phyloP scores from a whole-genome alignment of 2,329 filamentous ascomycete species.

The Arthrinium phaeospermum region DNA sequence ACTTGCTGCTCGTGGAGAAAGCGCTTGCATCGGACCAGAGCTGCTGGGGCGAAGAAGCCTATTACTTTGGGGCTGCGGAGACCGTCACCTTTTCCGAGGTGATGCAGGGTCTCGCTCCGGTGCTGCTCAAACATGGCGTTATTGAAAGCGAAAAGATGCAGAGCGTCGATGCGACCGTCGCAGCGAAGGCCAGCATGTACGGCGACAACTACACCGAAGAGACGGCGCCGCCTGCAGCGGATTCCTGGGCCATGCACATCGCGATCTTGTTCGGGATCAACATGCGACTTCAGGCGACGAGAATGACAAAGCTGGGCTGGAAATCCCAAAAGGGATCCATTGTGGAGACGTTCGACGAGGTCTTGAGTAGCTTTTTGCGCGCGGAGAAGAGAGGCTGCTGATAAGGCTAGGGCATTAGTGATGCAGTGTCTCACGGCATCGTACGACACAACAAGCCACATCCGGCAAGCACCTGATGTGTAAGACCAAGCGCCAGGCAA shows the following conservation, averaged over 20 bases:
- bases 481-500: not conserved
- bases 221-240: constrained; percentile 26
- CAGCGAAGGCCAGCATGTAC: constrained; percentile 25
- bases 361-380: not conserved
- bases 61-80: constrained; percentile 28
- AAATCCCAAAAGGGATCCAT: constrained; percentile 22
- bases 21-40: constrained; percentile 19
- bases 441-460: constrained; percentile 10
- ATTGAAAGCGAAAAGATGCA: constrained; percentile 24
- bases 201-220: constrained; percentile 27
- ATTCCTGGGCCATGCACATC: constrained; percentile 31
- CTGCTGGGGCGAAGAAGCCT: constrained; percentile 25
- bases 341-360: constrained; percentile 18
- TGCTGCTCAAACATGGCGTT: constrained; percentile 25
- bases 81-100: constrained; percentile 23
- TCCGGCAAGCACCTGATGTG: not conserved
- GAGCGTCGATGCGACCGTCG: constrained; percentile 25
- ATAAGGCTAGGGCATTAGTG: not conserved
- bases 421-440: constrained; percentile 6
- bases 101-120: constrained; percentile 24
- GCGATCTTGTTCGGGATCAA: constrained; percentile 29
- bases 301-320: constrained; percentile 28
- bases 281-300: constrained; percentile 26
- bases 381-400: not conserved
- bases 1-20: constrained; percentile 27